Evolutionary conservation across 768 basidiomycete species (phyloP), one percentile per base, ranked within the genome.

Genomic region (Filobasidium wieringae): DNA sequence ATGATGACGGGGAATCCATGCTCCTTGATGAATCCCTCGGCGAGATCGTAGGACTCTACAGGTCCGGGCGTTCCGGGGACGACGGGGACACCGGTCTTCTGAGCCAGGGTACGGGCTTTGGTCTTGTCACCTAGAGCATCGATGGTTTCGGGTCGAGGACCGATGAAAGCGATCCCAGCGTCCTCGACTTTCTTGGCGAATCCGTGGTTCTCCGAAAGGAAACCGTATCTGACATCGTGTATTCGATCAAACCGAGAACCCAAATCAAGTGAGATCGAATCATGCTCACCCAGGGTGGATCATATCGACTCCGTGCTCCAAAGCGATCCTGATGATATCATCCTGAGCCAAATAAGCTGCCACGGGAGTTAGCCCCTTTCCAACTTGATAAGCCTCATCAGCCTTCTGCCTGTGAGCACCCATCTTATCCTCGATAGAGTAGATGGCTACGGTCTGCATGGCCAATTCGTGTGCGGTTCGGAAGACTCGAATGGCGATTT

Each of bases 401-500:
- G 91, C 88, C 90, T 99, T 99, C 74, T 97, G 92, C 66, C 95
- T 84, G 79, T 99, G 95, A 36, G 95, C 93, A 36, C 85, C 87
- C 77, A 96, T 81, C 60, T 95, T 82, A 78, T 99, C 95, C 77
- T 99, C 95, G 70, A 79, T 87, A 9, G 93, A 97, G 77, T 88
- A 97, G 78, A 99, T 96, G 34, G 95, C 95, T 56, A 97, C 95
- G 49, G 92, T 95, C 74, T 92, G 89, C 92, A 97, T 95, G 9
- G 92, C 95, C 60, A 99, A 80, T 72, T 99, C 95, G 78, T 99
- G 95, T 51, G 95, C 88, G 0, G 92, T 96, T 68, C 92, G 80
- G 80, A 99, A 97, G 39, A 99, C 91, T 70, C 95, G 87, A 67
- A 99, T 90, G 29, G 95, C 95, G 74, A 99, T 99, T 86, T 99